Conservation (phyloP, 495 filamentous ascomycete genomes). For the Collariella sp. region DNA sequence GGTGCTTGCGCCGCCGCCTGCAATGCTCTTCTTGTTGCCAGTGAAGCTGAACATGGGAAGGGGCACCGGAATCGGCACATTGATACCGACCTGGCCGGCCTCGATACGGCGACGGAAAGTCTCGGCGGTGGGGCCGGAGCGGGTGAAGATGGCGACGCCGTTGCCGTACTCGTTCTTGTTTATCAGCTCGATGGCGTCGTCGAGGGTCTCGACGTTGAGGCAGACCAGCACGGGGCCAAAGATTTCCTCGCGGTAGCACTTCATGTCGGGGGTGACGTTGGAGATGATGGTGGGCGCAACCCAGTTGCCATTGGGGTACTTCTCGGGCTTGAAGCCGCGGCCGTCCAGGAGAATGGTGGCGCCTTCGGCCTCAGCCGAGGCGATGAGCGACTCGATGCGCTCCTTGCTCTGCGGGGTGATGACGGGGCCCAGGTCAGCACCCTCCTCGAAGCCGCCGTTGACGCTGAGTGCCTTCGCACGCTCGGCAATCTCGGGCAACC, state of each 20-base stretch:
- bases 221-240: conserved; percentile 93
- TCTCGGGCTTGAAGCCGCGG: conserved; percentile 73
- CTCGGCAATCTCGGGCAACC: conserved; percentile 86
- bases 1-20: conserved; percentile 84
- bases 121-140: conserved; percentile 50
- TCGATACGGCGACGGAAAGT: conserved; percentile 58
- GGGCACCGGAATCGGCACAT: conserved; percentile 78
- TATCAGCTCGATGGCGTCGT: conserved; percentile 62
- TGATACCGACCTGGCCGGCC: conserved; percentile 72
- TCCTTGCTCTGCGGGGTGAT: conserved; percentile 88
- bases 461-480: conserved; percentile 82
- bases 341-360: conserved; percentile 94
- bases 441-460: conserved; percentile 90
- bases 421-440: conserved; percentile 91
- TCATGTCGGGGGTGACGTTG: conserved; percentile 85
- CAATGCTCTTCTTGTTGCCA: conserved; percentile 94
- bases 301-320: conserved; percentile 97
- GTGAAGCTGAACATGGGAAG: conserved; percentile 97
- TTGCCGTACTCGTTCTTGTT: conserved; percentile 61
- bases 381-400: conserved; percentile 82
- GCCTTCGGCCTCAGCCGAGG: conserved; percentile 83
- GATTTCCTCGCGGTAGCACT: conserved; percentile 93
- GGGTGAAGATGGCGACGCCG: conserved; percentile 57
- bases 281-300: conserved; percentile 91
- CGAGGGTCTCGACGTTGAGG: conserved; percentile 71